phyloP scores from a whole-genome alignment of 371 early-diverging fungal genomes.

The Mucor indicus region DNA sequence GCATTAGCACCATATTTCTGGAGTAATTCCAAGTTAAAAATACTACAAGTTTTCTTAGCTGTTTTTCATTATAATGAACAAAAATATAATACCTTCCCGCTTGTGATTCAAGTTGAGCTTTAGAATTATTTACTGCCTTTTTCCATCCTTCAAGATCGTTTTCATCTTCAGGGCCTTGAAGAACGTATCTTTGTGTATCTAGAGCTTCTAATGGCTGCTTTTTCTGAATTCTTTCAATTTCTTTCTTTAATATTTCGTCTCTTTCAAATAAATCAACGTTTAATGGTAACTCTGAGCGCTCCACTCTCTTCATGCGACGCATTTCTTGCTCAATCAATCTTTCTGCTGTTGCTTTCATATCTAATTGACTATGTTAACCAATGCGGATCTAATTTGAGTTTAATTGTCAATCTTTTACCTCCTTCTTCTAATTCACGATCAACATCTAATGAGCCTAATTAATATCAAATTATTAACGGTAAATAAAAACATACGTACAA shows the following conservation, averaged over 20 bases:
- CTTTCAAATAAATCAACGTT: conserved; percentile 34
- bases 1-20: conserved; percentile 80
- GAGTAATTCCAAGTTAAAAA: conserved; percentile 80
- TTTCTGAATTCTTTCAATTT: conserved; percentile 59
- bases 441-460: conserved; percentile 41
- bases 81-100: conserved; percentile 46
- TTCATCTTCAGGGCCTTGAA: conserved; percentile 50
- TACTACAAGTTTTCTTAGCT: conserved; percentile 23
- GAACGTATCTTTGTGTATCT: conserved; percentile 62
- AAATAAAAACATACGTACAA: conserved; percentile 20
- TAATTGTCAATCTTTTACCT: conserved; percentile 20
- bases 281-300: conserved; percentile 31
- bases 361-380: no score
- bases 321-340: conserved; percentile 69
- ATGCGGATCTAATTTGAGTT: no score
- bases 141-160: conserved; percentile 57
- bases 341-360: conserved; percentile 49
- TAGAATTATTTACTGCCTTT: conserved; percentile 72
- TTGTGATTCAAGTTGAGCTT: conserved; percentile 85
- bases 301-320: conserved; percentile 55
- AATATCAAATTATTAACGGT: not conserved
- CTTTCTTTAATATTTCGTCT: conserved; percentile 52
- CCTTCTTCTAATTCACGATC: conserved; percentile 43
- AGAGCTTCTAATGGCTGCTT: conserved; percentile 56
- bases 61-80: not conserved